A percentile compares a stretch with the other conserved stretches of the same genome.
phyloP scores from a whole-genome alignment of 345 rosid species.

The Aethionema arabicum region DNA sequence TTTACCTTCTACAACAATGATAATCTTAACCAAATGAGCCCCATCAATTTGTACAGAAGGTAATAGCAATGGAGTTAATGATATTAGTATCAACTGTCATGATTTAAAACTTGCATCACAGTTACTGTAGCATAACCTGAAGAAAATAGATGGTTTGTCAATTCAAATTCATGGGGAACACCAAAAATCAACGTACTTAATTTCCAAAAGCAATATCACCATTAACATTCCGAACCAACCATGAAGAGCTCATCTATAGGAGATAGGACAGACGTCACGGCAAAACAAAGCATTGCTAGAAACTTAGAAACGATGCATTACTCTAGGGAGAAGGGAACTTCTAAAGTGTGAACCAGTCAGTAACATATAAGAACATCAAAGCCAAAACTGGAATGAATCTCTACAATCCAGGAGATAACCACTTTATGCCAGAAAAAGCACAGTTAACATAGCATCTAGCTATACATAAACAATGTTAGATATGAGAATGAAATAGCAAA shows the following conservation, averaged over 20 bases:
- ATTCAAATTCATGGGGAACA: slow-evolving; percentile 23
- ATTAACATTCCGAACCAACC: slow-evolving; percentile 16
- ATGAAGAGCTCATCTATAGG: slow-evolving; percentile 5
- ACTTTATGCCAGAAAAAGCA: background rate
- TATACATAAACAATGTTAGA: slow-evolving; percentile 8
- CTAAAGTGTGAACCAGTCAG: too few species aligned
- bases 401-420: background rate
- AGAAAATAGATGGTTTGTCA: slow-evolving; percentile 25
- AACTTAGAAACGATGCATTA: too few species aligned
- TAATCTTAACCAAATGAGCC: slow-evolving; percentile 65
- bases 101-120: slow-evolving; percentile 44
- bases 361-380: too few species aligned
- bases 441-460: too few species aligned
- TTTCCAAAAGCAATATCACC: slow-evolving; percentile 16
- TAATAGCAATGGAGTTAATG: slow-evolving; percentile 67
- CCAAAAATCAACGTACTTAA: slow-evolving; percentile 25
- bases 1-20: slow-evolving; percentile 63
- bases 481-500: background rate
- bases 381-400: too few species aligned
- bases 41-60: slow-evolving; percentile 71
- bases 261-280: background rate
- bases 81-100: slow-evolving; percentile 69
- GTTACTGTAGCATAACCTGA: slow-evolving; percentile 38
- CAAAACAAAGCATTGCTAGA: too few species aligned
- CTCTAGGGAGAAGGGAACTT: too few species aligned